Percentiles rank a stretch among this genome's conserved stretches.
These are phyloP conservation scores for Xylariaceae sp. DNA, from an alignment of 2,329 filamentous ascomycete species.

Conservation along the genomic window DNA sequence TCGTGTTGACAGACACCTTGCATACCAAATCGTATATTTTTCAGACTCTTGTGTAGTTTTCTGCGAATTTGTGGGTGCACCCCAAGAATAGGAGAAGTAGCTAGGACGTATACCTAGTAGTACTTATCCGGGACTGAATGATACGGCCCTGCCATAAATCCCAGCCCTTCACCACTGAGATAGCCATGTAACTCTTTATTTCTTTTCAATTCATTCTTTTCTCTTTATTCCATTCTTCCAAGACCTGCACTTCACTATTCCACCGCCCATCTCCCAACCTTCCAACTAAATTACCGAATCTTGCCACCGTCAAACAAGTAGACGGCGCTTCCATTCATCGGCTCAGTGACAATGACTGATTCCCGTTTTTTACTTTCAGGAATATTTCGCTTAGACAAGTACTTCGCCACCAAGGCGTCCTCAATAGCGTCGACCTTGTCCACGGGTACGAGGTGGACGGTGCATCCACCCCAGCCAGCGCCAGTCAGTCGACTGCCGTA, in stretches of 20 bases:
- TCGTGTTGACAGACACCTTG: too few species aligned
- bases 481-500: conserved; percentile 85
- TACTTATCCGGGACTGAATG: too few species aligned
- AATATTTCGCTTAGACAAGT: conserved; percentile 65
- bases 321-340: conserved; percentile 65
- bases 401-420: conserved; percentile 71
- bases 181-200: too few species aligned
- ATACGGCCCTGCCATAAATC: too few species aligned
- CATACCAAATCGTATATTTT: too few species aligned
- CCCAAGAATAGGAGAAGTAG: neutral
- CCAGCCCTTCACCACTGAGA: too few species aligned
- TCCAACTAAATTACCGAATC: conserved; percentile 18
- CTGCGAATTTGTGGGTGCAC: neutral
- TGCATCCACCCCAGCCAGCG: conserved; percentile 95
- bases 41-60: too few species aligned
- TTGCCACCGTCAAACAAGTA: conserved; percentile 35
- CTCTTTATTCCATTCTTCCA: neutral
- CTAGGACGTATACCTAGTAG: too few species aligned
- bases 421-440: conserved; percentile 75
- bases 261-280: neutral
- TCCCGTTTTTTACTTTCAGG: conserved; percentile 67
- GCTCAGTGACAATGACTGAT: conserved; percentile 84
- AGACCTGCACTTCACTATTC: neutral
- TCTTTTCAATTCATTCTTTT: too few species aligned
- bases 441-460: conserved; percentile 83